phyloP scores from a whole-genome alignment of 2,329 filamentous ascomycete genomes.

The Diaporthe helianthi region DNA sequence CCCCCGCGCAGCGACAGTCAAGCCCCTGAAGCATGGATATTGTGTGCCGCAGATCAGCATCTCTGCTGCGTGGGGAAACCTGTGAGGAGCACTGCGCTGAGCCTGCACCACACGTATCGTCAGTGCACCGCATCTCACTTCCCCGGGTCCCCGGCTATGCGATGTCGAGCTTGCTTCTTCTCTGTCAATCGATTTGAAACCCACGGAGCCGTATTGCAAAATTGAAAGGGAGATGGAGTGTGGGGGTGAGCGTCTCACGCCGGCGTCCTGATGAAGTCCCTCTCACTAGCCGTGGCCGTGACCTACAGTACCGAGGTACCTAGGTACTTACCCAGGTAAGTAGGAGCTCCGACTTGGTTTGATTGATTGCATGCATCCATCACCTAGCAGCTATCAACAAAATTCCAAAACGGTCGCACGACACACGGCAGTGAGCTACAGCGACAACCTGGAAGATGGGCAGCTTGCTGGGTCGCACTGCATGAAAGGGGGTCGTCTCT shows the following conservation, averaged over 20 bases:
- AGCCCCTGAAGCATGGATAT: constrained; percentile 22
- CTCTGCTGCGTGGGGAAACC: constrained; percentile 13
- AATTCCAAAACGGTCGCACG: constrained; percentile 28
- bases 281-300: neutral
- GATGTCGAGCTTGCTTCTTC: constrained; percentile 7
- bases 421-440: constrained; percentile 23
- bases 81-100: neutral
- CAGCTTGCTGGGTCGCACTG: constrained; percentile 17
- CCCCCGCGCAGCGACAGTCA: constrained; percentile 1
- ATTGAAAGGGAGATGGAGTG: neutral
- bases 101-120: neutral
- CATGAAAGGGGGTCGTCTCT: constrained; percentile 18
- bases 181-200: constrained; percentile 3
- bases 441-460: neutral
- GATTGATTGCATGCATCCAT: constrained; percentile 21
- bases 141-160: neutral
- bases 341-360: constrained; percentile 15
- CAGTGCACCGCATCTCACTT: constrained; percentile 20
- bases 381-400: constrained; percentile 13
- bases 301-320: too few species aligned
- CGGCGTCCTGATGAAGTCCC: too few species aligned
- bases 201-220: neutral
- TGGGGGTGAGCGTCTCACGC: constrained; percentile 2
- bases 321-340: neutral
- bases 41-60: constrained; percentile 26